Percentiles rank a stretch among this genome's conserved stretches.
These are phyloP conservation scores for Clitopilus passeckerianus DNA, from an alignment of 768 basidiomycete species.

Conservation along the genomic window DNA sequence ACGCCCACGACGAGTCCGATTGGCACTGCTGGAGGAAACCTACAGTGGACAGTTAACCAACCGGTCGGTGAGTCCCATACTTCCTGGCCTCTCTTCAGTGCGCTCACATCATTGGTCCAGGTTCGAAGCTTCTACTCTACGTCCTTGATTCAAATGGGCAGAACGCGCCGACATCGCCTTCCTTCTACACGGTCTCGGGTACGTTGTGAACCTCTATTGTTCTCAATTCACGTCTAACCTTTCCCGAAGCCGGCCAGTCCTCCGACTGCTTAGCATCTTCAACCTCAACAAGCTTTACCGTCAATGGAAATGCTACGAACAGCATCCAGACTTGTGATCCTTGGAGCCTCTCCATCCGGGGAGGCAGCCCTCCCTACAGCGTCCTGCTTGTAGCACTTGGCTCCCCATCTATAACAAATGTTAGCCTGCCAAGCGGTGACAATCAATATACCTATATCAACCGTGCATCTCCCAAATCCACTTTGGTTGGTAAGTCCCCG, in stretches of 20 bases:
- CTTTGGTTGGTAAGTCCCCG: constrained; percentile 30
- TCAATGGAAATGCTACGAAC: constrained; percentile 28
- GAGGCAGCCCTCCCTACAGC: constrained; percentile 35
- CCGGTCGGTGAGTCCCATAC: constrained; percentile 27
- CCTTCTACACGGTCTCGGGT: constrained; percentile 31
- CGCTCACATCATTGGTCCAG: constrained; percentile 18
- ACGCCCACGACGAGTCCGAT: constrained; percentile 27
- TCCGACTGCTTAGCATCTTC: constrained; percentile 23
- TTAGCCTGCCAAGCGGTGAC: constrained; percentile 25
- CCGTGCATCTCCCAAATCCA: constrained; percentile 23
- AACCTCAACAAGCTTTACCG: constrained; percentile 21
- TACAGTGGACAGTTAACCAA: constrained; percentile 39
- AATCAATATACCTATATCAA: constrained; percentile 32
- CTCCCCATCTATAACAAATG: constrained; percentile 29
- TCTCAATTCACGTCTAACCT: background rate
- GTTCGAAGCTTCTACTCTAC: constrained; percentile 34
- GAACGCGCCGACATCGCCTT: constrained; percentile 33
- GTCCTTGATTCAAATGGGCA: constrained; percentile 39
- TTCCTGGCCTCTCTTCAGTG: background rate
- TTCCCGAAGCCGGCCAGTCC: constrained; percentile 22
- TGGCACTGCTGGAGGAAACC: constrained; percentile 27
- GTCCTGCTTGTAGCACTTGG: constrained; percentile 27
- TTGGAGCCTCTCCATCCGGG: constrained; percentile 34
- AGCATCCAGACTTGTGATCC: constrained; percentile 31
- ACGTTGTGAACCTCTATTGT: constrained; percentile 7